phyloP scores from a whole-genome alignment of 2,329 filamentous ascomycete genomes.

The Hypoxylon sp. region DNA sequence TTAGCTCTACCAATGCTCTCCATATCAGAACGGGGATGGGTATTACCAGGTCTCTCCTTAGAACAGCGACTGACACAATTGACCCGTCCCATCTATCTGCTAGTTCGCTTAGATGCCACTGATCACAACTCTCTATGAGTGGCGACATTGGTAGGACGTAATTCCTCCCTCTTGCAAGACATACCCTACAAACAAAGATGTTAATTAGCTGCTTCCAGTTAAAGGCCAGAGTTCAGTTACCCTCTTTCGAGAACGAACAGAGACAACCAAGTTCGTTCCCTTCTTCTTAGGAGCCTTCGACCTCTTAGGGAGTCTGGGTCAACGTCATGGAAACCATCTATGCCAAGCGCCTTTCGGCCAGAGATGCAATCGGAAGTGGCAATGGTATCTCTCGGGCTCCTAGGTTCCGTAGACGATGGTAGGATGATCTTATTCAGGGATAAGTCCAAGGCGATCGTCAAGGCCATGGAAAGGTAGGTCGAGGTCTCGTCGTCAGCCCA shows the following conservation, averaged over 20 bases:
- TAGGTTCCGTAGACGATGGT: conserved; percentile 65
- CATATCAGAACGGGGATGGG: not conserved
- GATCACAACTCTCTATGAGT: conserved; percentile 76
- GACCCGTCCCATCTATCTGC: conserved; percentile 78
- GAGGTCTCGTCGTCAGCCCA: conserved; percentile 82
- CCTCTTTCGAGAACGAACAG: conserved; percentile 81
- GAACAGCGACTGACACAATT: conserved; percentile 78
- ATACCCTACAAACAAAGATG: conserved; percentile 63
- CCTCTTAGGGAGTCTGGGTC: conserved; percentile 73
- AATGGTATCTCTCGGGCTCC: conserved; percentile 63
- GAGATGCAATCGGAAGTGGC: conserved; percentile 78
- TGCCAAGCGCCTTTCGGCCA: conserved; percentile 72
- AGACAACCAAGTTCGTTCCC: conserved; percentile 79
- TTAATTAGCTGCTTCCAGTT: conserved; percentile 41
- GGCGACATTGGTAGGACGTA: conserved; percentile 78
- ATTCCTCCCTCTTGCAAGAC: conserved; percentile 76
- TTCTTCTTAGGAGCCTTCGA: conserved; percentile 71
- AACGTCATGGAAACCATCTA: conserved; percentile 77
- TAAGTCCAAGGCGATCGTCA: conserved; percentile 78
- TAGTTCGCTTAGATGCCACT: conserved; percentile 75
- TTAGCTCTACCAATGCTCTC: not conserved
- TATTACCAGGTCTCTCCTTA: conserved; percentile 75
- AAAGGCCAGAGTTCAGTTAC: conserved; percentile 53
- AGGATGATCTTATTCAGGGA: conserved; percentile 79
- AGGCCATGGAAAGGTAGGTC: conserved; percentile 77